A percentile compares a stretch with the other conserved stretches of the same genome.
These are phyloP conservation scores for Boletus tomentosulus DNA, from an alignment of 768 basidiomycete genomes.

Conservation along the genomic window DNA sequence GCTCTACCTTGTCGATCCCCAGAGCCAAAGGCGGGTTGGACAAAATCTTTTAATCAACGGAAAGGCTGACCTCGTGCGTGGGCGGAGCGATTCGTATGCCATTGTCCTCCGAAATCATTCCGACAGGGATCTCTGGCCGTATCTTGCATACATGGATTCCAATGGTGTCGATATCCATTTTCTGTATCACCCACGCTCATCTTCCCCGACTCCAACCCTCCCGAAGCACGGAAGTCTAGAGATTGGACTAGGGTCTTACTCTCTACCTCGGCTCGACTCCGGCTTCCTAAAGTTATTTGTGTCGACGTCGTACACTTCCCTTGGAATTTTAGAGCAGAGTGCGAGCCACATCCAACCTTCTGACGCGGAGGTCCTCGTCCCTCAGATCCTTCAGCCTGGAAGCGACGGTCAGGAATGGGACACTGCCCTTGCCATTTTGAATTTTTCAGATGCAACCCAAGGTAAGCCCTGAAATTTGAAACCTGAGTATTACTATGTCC, in stretches of 20 bases:
- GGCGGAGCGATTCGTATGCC: slow-evolving; percentile 41
- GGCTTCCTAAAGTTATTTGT: slow-evolving; percentile 59
- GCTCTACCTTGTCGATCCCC: slow-evolving; percentile 46
- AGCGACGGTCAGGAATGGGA: slow-evolving; percentile 28
- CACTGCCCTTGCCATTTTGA: slow-evolving; percentile 22
- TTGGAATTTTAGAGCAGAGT: slow-evolving; percentile 48
- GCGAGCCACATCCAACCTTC: slow-evolving; percentile 17
- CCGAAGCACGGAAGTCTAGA: slow-evolving; percentile 36
- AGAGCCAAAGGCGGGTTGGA: slow-evolving; percentile 40
- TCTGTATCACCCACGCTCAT: slow-evolving; percentile 48
- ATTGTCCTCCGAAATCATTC: slow-evolving; percentile 49
- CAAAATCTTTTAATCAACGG: slow-evolving; percentile 46
- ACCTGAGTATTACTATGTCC: not conserved
- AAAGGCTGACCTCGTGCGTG: slow-evolving; percentile 44
- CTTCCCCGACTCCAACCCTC: slow-evolving; percentile 40
- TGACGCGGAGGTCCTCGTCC: slow-evolving; percentile 8
- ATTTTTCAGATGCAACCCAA: slow-evolving; percentile 13
- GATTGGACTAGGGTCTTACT: slow-evolving; percentile 38
- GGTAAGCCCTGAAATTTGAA: slow-evolving; percentile 1
- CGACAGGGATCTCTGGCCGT: slow-evolving; percentile 56
- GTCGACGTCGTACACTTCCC: slow-evolving; percentile 45
- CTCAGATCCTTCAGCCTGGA: slow-evolving; percentile 3
- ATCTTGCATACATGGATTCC: slow-evolving; percentile 59
- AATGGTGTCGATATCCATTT: slow-evolving; percentile 50
- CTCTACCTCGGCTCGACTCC: slow-evolving; percentile 40